phyloP scores from a whole-genome alignment of 495 filamentous ascomycete genomes.

The Penicillium paxilli region DNA sequence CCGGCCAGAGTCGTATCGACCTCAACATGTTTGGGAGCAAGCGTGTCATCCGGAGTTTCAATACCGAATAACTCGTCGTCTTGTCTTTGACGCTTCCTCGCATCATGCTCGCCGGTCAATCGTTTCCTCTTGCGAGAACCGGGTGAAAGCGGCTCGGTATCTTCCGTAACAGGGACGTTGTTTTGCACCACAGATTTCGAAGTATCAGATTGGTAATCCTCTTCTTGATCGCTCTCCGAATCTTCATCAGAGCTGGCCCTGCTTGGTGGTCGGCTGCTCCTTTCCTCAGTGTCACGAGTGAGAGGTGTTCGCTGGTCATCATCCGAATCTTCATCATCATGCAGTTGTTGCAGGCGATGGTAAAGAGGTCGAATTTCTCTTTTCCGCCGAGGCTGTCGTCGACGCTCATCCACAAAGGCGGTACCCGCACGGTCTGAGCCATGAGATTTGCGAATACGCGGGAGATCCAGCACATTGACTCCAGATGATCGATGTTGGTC shows the following conservation, averaged over 20 bases:
- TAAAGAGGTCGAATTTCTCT: conserved; percentile 56
- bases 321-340: conserved; percentile 63
- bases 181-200: not conserved
- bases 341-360: conserved; percentile 56
- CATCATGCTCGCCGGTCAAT: conserved; percentile 55
- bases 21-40: not conserved
- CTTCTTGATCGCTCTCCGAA: conserved; percentile 61
- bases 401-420: conserved; percentile 74
- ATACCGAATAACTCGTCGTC: conserved; percentile 76
- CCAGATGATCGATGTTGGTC: conserved; percentile 35
- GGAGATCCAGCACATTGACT: conserved; percentile 64
- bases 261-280: conserved; percentile 77
- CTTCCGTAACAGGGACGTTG: not conserved
- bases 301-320: conserved; percentile 59
- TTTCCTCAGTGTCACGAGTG: conserved; percentile 74
- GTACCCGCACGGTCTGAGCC: conserved; percentile 60
- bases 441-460: conserved; percentile 68
- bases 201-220: conserved; percentile 48
- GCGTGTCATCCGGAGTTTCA: conserved; percentile 9
- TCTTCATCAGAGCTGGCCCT: conserved; percentile 69
- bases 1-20: conserved; percentile 2
- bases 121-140: conserved; percentile 71
- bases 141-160: conserved; percentile 29
- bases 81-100: conserved; percentile 72
- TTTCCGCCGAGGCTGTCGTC: conserved; percentile 57